A percentile compares a stretch with the other conserved stretches of the same genome.
Conservation (phyloP, 179 eudicot genomes). For the Camellia oleifera region DNA sequence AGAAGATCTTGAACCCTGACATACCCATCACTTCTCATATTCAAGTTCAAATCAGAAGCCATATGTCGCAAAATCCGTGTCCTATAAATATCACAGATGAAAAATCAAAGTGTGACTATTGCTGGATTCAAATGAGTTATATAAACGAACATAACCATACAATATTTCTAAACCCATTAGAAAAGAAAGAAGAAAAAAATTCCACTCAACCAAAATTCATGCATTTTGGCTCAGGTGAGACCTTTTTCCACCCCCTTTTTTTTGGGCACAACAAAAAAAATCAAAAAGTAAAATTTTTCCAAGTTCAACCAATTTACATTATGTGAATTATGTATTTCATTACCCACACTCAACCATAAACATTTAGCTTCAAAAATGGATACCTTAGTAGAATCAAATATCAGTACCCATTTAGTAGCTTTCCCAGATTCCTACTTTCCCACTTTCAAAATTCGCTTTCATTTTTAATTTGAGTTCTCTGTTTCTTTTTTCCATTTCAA, state of each 20-base stretch:
- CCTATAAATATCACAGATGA: constrained; percentile 32
- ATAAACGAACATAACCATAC: not conserved
- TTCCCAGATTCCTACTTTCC: not conserved
- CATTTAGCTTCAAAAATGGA: not conserved
- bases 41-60: constrained; percentile 71
- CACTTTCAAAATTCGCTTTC: not conserved
- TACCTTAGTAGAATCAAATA: not conserved
- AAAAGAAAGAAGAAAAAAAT: not conserved
- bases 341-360: not conserved
- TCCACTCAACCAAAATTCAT: not conserved
- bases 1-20: constrained; percentile 73
- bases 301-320: not conserved
- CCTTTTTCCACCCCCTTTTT: not conserved
- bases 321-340: not conserved
- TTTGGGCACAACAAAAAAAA: not conserved
- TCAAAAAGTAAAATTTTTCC: not conserved
- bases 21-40: constrained; percentile 86
- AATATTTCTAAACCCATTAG: not conserved
- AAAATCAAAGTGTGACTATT: not conserved
- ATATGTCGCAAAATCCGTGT: constrained; percentile 77
- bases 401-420: not conserved
- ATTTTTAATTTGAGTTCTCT: not conserved
- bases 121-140: not conserved
- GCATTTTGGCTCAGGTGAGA: not conserved
- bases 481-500: constrained; percentile 1